Conservation (phyloP, 306 rosid genomes). For the Cucumis cinereus region DNA sequence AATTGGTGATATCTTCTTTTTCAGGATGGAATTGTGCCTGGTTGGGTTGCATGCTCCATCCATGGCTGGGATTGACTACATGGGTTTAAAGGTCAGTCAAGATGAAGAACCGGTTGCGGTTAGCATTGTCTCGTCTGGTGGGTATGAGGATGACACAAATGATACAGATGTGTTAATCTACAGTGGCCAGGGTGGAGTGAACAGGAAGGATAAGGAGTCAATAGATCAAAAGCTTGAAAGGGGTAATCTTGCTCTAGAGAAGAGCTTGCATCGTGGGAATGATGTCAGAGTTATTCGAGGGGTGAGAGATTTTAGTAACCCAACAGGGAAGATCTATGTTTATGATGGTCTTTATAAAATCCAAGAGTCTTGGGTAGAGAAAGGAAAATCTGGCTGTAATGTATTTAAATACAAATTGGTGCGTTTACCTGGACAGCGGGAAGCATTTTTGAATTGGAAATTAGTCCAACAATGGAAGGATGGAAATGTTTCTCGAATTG, state of each 20-base stretch:
- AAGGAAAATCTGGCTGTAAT: constrained; percentile 61
- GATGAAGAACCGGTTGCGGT: constrained; percentile 85
- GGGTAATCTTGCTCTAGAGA: constrained; percentile 90
- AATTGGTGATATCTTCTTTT: constrained; percentile 81
- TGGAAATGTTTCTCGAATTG: constrained; percentile 40
- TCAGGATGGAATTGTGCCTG: constrained; percentile 72
- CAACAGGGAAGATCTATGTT: constrained; percentile 69
- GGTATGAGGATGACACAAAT: constrained; percentile 65
- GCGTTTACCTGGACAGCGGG: constrained; percentile 60
- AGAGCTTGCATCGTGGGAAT: constrained; percentile 60
- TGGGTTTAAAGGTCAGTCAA: constrained; percentile 42
- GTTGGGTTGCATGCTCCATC: constrained; percentile 78
- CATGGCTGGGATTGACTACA: constrained; percentile 90
- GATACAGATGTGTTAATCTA: constrained; percentile 70
- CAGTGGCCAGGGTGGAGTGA: constrained; percentile 86
- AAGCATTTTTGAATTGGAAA: constrained; percentile 58
- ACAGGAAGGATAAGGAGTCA: constrained; percentile 43
- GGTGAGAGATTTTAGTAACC: constrained; percentile 35
- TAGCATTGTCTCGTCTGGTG: constrained; percentile 91
- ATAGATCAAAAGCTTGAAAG: constrained; percentile 94
- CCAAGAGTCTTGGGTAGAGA: constrained; percentile 76
- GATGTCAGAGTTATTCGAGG: constrained; percentile 84
- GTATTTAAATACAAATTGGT: constrained; percentile 66
- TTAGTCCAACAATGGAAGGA: constrained; percentile 66
- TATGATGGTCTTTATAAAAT: constrained; percentile 88